A percentile compares a stretch with the other conserved stretches of the same genome.
Evolutionary conservation across 306 rosid genomes (phyloP).

Genomic region (Nissolia schottii): DNA sequence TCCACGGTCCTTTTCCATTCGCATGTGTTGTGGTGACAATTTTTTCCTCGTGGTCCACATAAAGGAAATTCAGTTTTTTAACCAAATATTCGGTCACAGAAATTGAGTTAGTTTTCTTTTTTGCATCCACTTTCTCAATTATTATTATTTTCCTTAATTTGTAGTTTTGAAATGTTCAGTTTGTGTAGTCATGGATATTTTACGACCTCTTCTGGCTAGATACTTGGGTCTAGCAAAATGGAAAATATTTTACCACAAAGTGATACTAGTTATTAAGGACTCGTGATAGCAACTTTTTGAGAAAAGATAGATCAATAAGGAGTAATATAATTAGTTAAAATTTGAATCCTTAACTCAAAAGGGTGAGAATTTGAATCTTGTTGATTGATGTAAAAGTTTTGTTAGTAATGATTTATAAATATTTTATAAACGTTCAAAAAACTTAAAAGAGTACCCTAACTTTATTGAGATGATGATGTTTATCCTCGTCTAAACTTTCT

Average conservation of each 20-base stretch:
- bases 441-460: too few relatives aligned
- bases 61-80: background rate
- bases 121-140: background rate
- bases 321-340: too few relatives aligned
- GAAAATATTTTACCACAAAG: background rate
- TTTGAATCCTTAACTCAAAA: too few relatives aligned
- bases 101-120: background rate
- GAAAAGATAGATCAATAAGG: too few relatives aligned
- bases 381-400: too few relatives aligned
- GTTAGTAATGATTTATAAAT: too few relatives aligned
- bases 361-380: too few relatives aligned
- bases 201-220: background rate
- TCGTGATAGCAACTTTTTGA: background rate
- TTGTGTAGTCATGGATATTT: background rate
- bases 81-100: background rate
- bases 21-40: background rate
- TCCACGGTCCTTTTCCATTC: background rate
- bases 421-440: too few relatives aligned
- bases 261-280: too few relatives aligned
- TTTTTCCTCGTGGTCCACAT: slow-evolving; percentile 18
- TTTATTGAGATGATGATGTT: too few relatives aligned
- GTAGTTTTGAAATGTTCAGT: background rate
- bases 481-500: too few relatives aligned
- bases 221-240: background rate
- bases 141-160: background rate